Conservation (phyloP, 441 rosid species). For the Viola pubescens region DNA sequence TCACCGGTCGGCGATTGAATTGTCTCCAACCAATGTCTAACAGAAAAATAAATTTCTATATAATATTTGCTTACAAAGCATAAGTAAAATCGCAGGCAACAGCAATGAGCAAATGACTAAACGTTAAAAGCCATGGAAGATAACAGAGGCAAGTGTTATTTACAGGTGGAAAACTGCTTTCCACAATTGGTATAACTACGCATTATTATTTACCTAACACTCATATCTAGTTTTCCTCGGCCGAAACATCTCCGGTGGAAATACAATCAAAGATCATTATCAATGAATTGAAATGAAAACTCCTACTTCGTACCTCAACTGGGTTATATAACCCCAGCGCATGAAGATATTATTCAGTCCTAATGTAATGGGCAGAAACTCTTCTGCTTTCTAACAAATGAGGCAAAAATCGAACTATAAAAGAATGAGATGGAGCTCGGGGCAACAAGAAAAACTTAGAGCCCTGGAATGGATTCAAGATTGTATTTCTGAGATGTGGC, state of each 20-base stretch:
- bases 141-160: background rate
- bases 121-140: background rate
- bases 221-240: background rate
- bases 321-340: too few relatives aligned
- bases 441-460: constrained; percentile 28
- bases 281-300: too few relatives aligned
- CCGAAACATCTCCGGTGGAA: background rate
- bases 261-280: background rate
- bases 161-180: constrained; percentile 5
- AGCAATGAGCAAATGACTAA: background rate
- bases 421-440: constrained; percentile 22
- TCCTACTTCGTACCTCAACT: too few relatives aligned
- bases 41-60: too few relatives aligned
- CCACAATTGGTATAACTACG: background rate
- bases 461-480: constrained; percentile 90
- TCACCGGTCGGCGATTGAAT: too few relatives aligned
- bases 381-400: constrained; percentile 12
- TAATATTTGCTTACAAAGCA: too few relatives aligned
- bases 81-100: too few relatives aligned
- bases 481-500: constrained; percentile 57
- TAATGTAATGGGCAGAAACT: constrained; percentile 10
- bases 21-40: too few relatives aligned
- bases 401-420: constrained; percentile 12
- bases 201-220: background rate
- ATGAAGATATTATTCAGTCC: background rate